Conservation (phyloP, 2,329 filamentous ascomycete genomes). For the Fusarium vanettenii region DNA sequence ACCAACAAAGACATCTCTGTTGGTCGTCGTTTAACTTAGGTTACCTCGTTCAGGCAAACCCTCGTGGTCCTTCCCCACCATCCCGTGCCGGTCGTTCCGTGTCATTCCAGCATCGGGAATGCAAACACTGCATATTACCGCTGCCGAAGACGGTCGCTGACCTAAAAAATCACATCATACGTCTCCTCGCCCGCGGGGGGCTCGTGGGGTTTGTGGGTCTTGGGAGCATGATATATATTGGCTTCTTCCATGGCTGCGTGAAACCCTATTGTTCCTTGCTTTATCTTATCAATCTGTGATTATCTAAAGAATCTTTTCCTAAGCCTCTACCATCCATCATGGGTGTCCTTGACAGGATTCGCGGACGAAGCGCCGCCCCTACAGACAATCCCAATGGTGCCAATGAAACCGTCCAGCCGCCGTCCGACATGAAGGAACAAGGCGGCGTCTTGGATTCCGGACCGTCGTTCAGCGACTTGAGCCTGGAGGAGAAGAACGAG, state of each 20-base stretch:
- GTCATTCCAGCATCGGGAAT: neutral
- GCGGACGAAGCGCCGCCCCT: neutral
- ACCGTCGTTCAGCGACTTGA: neutral
- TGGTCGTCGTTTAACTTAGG: neutral
- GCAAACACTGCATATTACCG: neutral
- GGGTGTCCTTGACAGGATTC: constrained; percentile 7
- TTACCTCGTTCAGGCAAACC: neutral
- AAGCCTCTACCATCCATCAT: neutral
- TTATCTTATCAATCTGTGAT: constrained; percentile 14
- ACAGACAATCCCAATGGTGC: neutral
- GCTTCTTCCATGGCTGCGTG: neutral
- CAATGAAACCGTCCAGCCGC: neutral
- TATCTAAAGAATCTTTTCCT: neutral
- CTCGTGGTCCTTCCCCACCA: neutral
- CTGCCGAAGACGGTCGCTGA: neutral
- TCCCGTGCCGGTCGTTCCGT: neutral
- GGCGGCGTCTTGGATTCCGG: neutral
- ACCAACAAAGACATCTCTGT: neutral
- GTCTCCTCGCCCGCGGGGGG: neutral
- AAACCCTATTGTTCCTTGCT: neutral
- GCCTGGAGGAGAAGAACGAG: constrained; percentile 4
- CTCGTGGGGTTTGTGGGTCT: neutral
- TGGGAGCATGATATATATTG: neutral
- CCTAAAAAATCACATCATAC: constrained; percentile 1
- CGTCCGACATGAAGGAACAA: neutral